A percentile compares a stretch with the other conserved stretches of the same genome.
These are phyloP conservation scores for Colletotrichum falcatum DNA, from an alignment of 2,329 filamentous ascomycete species.

Conservation along the genomic window DNA sequence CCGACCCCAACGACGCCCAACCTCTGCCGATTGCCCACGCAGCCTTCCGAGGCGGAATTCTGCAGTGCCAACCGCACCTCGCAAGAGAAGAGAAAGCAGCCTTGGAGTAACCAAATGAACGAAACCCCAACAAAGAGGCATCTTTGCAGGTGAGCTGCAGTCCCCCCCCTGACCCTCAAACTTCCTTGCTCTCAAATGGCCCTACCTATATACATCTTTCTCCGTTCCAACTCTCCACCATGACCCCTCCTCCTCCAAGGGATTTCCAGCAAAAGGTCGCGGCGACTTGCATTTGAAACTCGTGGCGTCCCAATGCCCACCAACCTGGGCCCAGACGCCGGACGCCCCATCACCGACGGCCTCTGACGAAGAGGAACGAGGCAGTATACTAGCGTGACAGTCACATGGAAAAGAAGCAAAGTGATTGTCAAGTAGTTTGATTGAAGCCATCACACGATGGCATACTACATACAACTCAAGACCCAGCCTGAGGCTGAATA, in stretches of 20 bases:
- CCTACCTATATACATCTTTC: too few relatives aligned
- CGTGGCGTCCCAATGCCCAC: conserved; percentile 11
- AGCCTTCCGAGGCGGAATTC: too few relatives aligned
- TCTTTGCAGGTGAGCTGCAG: not conserved
- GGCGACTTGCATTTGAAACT: conserved; percentile 31
- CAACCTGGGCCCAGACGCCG: not conserved
- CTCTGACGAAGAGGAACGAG: not conserved
- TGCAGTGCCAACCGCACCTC: not conserved
- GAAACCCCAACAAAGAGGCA: conserved; percentile 1
- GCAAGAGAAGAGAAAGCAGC: not conserved
- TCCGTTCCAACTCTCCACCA: not conserved
- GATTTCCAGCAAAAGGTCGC: conserved; percentile 6
- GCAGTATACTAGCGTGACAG: not conserved
- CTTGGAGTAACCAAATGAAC: too few relatives aligned
- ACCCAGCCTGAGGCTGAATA: conserved; percentile 12
- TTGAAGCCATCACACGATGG: conserved; percentile 23
- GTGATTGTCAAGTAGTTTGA: conserved; percentile 22
- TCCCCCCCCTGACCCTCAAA: too few relatives aligned
- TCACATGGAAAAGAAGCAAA: not conserved
- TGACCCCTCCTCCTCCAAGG: not conserved
- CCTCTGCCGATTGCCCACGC: not conserved
- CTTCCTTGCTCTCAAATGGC: not conserved
- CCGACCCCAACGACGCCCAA: not conserved
- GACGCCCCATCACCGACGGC: not conserved
- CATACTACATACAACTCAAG: conserved; percentile 7